A percentile compares a stretch with the other conserved stretches of the same genome.
Evolutionary conservation across 352 stramenopile genomes (phyloP).

Genomic region (Globisporangium recalcitrans): DNA sequence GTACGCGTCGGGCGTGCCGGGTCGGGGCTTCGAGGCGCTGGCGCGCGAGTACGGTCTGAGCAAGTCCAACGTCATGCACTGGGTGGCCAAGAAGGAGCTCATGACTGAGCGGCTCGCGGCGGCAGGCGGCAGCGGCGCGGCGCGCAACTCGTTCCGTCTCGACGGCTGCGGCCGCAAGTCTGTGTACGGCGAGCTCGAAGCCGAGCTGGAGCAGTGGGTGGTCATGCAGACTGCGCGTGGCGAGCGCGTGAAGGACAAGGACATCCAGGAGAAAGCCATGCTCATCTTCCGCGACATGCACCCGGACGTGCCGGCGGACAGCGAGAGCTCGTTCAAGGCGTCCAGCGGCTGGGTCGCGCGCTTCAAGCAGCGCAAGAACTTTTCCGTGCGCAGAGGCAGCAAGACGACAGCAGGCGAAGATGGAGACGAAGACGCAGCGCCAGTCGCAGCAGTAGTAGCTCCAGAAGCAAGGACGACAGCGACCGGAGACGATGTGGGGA

Average conservation of each 20-base stretch:
- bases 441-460: too few relatives aligned
- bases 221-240: conserved; percentile 6
- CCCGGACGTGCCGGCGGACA: background rate
- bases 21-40: conserved; percentile 16
- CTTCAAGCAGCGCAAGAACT: conserved; percentile 20
- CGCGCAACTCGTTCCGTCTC: conserved; percentile 10
- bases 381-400: conserved; percentile 6
- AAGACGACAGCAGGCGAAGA: background rate
- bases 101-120: conserved; percentile 10
- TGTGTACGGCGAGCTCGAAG: conserved; percentile 12
- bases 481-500: background rate
- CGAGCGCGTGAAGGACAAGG: conserved; percentile 16
- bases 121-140: background rate
- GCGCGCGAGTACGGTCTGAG: conserved; percentile 16
- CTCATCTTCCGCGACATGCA: conserved; percentile 14
- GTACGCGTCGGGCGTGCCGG: conserved; percentile 11
- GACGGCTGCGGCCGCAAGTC: conserved; percentile 20
- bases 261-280: conserved; percentile 13
- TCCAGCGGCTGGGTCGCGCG: conserved; percentile 21
- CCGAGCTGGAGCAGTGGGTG: conserved; percentile 17
- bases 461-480: too few relatives aligned
- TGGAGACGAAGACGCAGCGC: background rate
- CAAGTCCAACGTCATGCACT: conserved; percentile 20
- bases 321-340: conserved; percentile 13
- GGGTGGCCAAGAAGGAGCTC: conserved; percentile 15